Evolutionary conservation across 805 yeast genomes (phyloP).

Genomic region (Myxozyma monticola): DNA sequence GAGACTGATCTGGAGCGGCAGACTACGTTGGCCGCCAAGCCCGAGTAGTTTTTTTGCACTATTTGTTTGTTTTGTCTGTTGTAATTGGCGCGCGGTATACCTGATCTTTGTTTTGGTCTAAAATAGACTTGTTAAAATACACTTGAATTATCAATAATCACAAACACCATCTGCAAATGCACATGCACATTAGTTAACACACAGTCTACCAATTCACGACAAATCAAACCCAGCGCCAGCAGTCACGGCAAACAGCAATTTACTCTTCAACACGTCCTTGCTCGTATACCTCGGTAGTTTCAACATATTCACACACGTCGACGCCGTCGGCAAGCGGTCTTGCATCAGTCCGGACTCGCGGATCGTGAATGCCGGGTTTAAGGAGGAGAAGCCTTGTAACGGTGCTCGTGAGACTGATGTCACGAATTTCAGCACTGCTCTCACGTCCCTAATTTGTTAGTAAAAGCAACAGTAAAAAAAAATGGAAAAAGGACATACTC

Average conservation of each 20-base stretch:
- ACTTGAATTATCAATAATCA: too few relatives aligned
- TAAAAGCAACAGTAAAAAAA: neutral
- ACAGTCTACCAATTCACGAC: constrained; percentile 41
- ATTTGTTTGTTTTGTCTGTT: too few relatives aligned
- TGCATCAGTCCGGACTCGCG: constrained; percentile 59
- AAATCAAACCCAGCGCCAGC: constrained; percentile 87
- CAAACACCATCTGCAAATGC: neutral
- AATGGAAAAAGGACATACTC: constrained; percentile 32
- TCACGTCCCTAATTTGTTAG: constrained; percentile 45
- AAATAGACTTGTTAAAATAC: too few relatives aligned
- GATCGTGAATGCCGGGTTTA: constrained; percentile 79
- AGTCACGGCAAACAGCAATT: constrained; percentile 74
- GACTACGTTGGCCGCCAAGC: too few relatives aligned
- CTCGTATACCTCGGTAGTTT: constrained; percentile 80
- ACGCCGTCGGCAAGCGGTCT: constrained; percentile 78
- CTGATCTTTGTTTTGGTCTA: too few relatives aligned
- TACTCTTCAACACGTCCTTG: constrained; percentile 56
- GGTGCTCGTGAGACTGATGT: constrained; percentile 94
- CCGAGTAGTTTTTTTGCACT: too few relatives aligned
- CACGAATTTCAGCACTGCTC: constrained; percentile 76
- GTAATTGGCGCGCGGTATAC: too few relatives aligned
- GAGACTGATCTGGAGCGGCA: too few relatives aligned
- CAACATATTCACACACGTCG: constrained; percentile 87
- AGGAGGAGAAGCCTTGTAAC: constrained; percentile 73
- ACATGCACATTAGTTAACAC: neutral